Base-by-base conservation (phyloP, 495 filamentous ascomycete genomes). In the Hypoxylon fuscum region DNA sequence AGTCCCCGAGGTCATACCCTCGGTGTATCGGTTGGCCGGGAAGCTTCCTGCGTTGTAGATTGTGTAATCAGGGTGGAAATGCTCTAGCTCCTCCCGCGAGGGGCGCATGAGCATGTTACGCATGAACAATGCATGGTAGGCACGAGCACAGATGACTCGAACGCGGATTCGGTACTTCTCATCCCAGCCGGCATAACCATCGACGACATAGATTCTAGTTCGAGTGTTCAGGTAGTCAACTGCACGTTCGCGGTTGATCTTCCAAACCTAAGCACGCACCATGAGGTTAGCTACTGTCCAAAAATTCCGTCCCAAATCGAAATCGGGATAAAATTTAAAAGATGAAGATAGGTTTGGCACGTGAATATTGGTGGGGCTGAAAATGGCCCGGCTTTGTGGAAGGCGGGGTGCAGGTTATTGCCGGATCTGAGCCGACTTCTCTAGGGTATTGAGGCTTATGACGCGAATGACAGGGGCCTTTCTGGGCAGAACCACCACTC, bases 61-160 rank as follows among this genome's bases (percentile, higher is more conserved):
- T 68, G 93, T 92, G 83, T 98, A 98, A 83, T 98, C 92, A 62
- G 95, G 95, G 77, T 96, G 92, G 86, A 98, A 98, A 81, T 90
- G 85, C 78, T 96, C 87, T 37, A 98, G 87, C 84, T 98, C 93
- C 77, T 94, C 90, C 48, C 83, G 83, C 40, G 85, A 80, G 55
- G 95, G 95, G 72, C 95, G 89, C 83, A 98, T 98, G 73, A 98
- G 90, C 95, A 98, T 98, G 84, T 98, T 98, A 69, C 96, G 91
- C 95, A 98, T 98, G 90, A 98, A 98, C 58, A 98, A 86, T 63
- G 95, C 95, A 85, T 98, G 95, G 85, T 98, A 98, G 78, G 95
- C 95, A 75, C 95, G 91, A 62, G 95, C 95, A 80, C 95, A 98
- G 74, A 98, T 92, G 60, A 98, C 94, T 66, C 95, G 96, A 71